Base-by-base conservation (phyloP, 2,329 filamentous ascomycete species). In the Pseudomassariella vexata region DNA sequence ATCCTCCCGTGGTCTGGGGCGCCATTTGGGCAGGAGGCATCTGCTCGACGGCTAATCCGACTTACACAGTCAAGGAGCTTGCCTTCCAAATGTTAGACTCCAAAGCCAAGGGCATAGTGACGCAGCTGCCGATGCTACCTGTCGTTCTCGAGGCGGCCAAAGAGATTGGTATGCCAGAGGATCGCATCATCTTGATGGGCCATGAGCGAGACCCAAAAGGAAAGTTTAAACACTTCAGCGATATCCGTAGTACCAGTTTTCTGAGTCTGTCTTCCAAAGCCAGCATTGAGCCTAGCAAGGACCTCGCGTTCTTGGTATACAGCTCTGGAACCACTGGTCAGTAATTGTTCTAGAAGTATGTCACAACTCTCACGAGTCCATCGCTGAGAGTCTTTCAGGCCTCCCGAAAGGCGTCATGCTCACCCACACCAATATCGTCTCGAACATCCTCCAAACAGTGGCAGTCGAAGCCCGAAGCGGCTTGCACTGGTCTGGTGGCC, bases 331-430 rank as follows among this genome's bases (percentile, higher is more conserved):
- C 90, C 0, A 95, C 90, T 0, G n/a, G n/a, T n/a, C n/a, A n/a
- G n/a, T n/a, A n/a, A n/a, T n/a, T n/a, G n/a, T n/a, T n/a, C n/a
- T n/a, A n/a, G n/a, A n/a, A n/a, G n/a, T n/a, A n/a, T n/a, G n/a
- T n/a, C n/a, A n/a, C n/a, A n/a, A n/a, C n/a, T n/a, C n/a, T n/a
- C n/a, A n/a, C n/a, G n/a, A n/a, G n/a, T n/a, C n/a, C n/a, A n/a
- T n/a, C n/a, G n/a, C n/a, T n/a, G n/a, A n/a, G n/a, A n/a, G n/a
- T n/a, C n/a, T n/a, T n/a, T n/a, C n/a, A n/a, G 90, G 90, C 2
- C 64, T 88, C 30, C 89, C 90, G 0, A 96, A 96, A 59, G 90
- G 89, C 11, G 90, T 95, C 10, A 84, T 86, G 74, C 67, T 95
- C 19, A 83, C 78, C 6, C 90, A 96, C 58, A 58, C 63, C 42